Conservation (phyloP, 495 filamentous ascomycete species). For the Penicillium alfredii region DNA sequence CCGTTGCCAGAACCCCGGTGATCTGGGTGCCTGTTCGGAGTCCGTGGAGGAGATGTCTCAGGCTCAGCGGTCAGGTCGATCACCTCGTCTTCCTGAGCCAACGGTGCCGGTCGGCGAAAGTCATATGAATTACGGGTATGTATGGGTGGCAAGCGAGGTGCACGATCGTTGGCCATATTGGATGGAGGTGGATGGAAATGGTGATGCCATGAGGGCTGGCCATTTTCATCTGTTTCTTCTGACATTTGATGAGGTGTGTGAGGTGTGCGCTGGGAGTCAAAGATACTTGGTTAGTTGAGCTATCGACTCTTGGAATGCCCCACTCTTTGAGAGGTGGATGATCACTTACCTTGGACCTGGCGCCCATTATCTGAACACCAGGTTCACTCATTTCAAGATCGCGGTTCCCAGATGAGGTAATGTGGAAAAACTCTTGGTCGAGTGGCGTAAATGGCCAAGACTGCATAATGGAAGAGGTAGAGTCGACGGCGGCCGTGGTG, state of each 20-base stretch:
- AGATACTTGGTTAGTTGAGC: conserved; percentile 6
- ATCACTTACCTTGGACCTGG: conserved; percentile 37
- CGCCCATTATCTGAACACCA: conserved; percentile 34
- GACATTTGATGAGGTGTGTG: conserved; percentile 38
- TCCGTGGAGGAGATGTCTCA: conserved; percentile 29
- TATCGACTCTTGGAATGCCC: conserved; percentile 15
- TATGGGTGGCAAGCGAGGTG: conserved; percentile 22
- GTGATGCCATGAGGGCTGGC: conserved; percentile 17
- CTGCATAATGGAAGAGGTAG: no score
- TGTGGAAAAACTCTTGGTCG: not conserved
- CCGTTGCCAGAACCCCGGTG: conserved; percentile 7
- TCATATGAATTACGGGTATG: conserved; percentile 45
- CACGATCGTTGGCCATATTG: conserved; percentile 8
- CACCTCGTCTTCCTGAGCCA: conserved; percentile 29
- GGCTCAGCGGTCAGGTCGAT: conserved; percentile 53
- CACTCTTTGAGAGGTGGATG: conserved; percentile 12
- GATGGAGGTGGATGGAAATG: conserved; percentile 20
- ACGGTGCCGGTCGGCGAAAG: conserved; percentile 41
- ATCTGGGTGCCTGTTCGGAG: conserved; percentile 2
- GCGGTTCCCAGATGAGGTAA: not conserved
- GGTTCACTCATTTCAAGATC: conserved; percentile 31
- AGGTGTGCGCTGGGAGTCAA: conserved; percentile 28
- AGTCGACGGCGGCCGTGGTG: no score
- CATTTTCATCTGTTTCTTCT: conserved; percentile 17
- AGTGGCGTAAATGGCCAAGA: no score